These are phyloP conservation scores for Chytriomyces sp. DNA, from an alignment of 192 early-diverging fungal species.

Conservation along the genomic window DNA sequence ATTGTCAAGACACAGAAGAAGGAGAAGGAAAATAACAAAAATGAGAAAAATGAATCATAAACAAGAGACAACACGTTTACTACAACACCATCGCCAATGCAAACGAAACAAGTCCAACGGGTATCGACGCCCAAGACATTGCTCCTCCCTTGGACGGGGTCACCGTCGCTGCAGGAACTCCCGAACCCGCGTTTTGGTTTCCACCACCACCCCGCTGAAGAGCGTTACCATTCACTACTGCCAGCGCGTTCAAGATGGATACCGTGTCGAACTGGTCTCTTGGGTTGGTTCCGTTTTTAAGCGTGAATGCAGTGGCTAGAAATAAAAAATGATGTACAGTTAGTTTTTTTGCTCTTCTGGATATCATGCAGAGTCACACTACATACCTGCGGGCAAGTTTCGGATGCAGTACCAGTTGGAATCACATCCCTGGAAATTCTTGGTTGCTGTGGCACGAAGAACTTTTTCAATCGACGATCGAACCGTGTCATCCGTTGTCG, in stretches of 20 bases:
- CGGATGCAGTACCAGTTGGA: conserved; percentile 40
- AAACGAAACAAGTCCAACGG: neutral
- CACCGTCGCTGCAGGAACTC: neutral
- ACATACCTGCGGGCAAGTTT: conserved; percentile 23
- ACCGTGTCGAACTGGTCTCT: conserved; percentile 37
- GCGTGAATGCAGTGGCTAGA: conserved; percentile 19
- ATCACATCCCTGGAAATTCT: conserved; percentile 16
- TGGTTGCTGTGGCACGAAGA: conserved; percentile 9
- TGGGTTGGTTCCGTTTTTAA: conserved; percentile 34
- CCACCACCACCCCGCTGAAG: neutral
- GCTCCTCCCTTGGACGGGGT: neutral
- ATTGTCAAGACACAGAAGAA: no score
- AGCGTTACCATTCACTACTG: conserved; percentile 17
- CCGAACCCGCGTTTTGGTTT: neutral
- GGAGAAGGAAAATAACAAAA: no score
- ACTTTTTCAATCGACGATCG: neutral
- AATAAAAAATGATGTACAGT: neutral
- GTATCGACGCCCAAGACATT: neutral
- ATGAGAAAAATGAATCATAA: no score
- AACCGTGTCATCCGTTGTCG: conserved; percentile 15
- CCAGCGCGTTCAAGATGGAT: conserved; percentile 25
- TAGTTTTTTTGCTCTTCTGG: neutral
- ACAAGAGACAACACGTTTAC: no score
- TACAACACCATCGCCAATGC: no score
- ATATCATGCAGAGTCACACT: neutral